Evolutionary conservation across 2,329 filamentous ascomycete species (phyloP).

Genomic region (Tolypocladium nubicola): DNA sequence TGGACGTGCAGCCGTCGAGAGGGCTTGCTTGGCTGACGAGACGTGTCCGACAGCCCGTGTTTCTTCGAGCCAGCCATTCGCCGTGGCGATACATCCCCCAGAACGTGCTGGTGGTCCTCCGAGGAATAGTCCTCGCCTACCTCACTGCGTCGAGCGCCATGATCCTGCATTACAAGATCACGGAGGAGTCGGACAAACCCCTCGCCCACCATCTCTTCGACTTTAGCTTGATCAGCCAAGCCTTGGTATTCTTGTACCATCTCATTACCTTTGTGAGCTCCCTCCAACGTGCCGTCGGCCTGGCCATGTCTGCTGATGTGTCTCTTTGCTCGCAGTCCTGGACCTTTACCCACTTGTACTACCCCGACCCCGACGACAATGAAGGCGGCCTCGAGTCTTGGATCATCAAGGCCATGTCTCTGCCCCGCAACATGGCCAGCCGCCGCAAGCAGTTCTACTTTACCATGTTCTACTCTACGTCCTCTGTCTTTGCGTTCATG

Average conservation of each 20-base stretch:
- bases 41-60: constrained; percentile 30
- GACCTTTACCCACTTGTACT: constrained; percentile 42
- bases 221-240: constrained; percentile 34
- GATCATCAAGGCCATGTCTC: constrained; percentile 30
- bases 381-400: constrained; percentile 24
- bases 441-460: constrained; percentile 35
- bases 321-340: constrained; percentile 26
- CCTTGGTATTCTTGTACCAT: constrained; percentile 34
- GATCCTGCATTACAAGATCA: constrained; percentile 34
- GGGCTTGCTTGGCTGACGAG: constrained; percentile 5
- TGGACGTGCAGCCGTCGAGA: background rate
- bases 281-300: background rate
- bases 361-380: constrained; percentile 27
- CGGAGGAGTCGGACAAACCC: constrained; percentile 25
- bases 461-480: constrained; percentile 37
- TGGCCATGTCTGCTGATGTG: background rate
- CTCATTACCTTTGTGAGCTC: constrained; percentile 33
- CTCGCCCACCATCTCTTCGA: constrained; percentile 35
- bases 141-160: constrained; percentile 29
- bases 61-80: constrained; percentile 40
- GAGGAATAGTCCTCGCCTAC: constrained; percentile 31
- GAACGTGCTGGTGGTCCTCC: constrained; percentile 31
- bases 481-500: constrained; percentile 36
- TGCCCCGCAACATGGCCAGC: constrained; percentile 29
- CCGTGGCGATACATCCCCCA: constrained; percentile 38